Evolutionary conservation across 2,329 filamentous ascomycete genomes (phyloP).

Genomic region (Pseudovirgaria hyperparasitica): DNA sequence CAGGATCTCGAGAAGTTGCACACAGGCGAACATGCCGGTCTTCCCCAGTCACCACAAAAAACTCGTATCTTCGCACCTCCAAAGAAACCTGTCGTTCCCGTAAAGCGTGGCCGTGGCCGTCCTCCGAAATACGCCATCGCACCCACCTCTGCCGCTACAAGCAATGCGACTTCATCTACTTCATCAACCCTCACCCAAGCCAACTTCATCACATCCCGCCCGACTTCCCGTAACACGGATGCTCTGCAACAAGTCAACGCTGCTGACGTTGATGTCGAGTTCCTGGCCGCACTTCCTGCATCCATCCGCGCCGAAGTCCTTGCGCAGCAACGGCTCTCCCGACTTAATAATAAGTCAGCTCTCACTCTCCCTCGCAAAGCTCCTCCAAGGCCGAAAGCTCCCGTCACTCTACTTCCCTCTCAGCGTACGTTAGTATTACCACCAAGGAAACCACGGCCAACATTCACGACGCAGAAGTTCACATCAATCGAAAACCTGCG

Average conservation of each 20-base stretch:
- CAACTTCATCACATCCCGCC: constrained; percentile 45
- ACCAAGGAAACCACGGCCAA: constrained; percentile 40
- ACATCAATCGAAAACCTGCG: constrained; percentile 51
- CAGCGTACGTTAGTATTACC: constrained; percentile 33
- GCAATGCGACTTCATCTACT: constrained; percentile 31
- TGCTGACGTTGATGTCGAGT: constrained; percentile 37
- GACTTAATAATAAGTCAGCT: constrained; percentile 37
- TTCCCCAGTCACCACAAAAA: constrained; percentile 37
- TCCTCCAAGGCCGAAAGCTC: constrained; percentile 11
- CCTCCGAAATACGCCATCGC: constrained; percentile 21
- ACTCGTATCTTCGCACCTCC: constrained; percentile 37
- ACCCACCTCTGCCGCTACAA: constrained; percentile 35
- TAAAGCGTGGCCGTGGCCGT: constrained; percentile 53
- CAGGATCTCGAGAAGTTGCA: constrained; percentile 17
- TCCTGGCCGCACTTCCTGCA: constrained; percentile 71
- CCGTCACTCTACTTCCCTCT: constrained; percentile 10
- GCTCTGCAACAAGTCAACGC: constrained; percentile 11
- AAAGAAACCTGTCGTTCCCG: constrained; percentile 42
- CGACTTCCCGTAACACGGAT: constrained; percentile 1
- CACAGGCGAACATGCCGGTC: constrained; percentile 26
- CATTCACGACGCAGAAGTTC: constrained; percentile 49
- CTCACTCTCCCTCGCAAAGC: constrained; percentile 6
- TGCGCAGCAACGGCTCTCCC: constrained; percentile 53
- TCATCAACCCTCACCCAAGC: constrained; percentile 50
- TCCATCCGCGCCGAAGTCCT: constrained; percentile 70